Conservation (phyloP, 2,329 filamentous ascomycete genomes). For the Tympanopsis confertula region DNA sequence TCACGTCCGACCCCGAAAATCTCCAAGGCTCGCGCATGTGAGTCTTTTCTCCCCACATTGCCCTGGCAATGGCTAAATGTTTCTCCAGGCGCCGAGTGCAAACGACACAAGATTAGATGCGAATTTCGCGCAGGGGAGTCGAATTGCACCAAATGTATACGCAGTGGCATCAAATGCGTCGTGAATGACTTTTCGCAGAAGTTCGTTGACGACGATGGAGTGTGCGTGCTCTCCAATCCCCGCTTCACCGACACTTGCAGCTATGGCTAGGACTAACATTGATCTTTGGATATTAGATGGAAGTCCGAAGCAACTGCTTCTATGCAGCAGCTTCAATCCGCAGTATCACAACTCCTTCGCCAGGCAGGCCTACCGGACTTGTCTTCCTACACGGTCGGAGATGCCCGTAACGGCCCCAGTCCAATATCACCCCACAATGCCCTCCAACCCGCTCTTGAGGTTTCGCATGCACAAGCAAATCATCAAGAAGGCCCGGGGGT, state of each 20-base stretch:
- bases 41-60: constrained; percentile 10
- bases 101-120: constrained; percentile 31
- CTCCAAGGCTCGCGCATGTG: constrained; percentile 26
- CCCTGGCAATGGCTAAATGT: constrained; percentile 1
- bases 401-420: constrained; percentile 13
- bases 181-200: constrained; percentile 30
- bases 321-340: constrained; percentile 24
- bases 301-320: constrained; percentile 22
- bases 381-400: constrained; percentile 15
- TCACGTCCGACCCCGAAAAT: constrained; percentile 16
- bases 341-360: constrained; percentile 25
- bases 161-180: constrained; percentile 27
- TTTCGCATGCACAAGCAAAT: constrained; percentile 12
- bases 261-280: not conserved
- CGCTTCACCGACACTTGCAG: not conserved
- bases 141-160: constrained; percentile 25
- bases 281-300: too few relatives aligned
- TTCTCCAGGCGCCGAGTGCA: constrained; percentile 26
- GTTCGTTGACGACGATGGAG: constrained; percentile 28
- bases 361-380: constrained; percentile 23
- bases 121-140: constrained; percentile 24
- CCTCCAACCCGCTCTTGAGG: constrained; percentile 13
- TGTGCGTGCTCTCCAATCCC: constrained; percentile 14
- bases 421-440: constrained; percentile 14
- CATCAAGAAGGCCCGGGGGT: constrained; percentile 10